Evolutionary conservation across 139 green algal species (phyloP), one percentile per base, ranked within the genome.

Genomic region (Chlamydomonas applanata): DNA sequence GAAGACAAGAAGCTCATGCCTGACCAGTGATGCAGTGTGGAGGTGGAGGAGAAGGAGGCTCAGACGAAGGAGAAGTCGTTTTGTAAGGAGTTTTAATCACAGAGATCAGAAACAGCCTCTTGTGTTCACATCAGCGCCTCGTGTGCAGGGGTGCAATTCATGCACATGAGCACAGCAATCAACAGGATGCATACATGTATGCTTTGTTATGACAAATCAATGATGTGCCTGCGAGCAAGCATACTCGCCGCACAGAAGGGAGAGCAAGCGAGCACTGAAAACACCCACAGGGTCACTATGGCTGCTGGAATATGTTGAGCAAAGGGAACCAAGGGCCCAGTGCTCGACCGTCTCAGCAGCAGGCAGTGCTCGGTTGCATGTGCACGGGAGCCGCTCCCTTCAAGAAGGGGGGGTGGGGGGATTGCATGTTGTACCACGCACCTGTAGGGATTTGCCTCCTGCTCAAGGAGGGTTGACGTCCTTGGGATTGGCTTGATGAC

Each of bases 1-100:
- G n/a, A n/a, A n/a, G n/a, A n/a, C n/a, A n/a, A n/a, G n/a, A n/a
- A n/a, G n/a, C n/a, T n/a, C n/a, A n/a, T n/a, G n/a, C n/a, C n/a
- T n/a, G n/a, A n/a, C n/a, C n/a, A n/a, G n/a, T n/a, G n/a, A n/a
- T n/a, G n/a, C n/a, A n/a, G n/a, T n/a, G n/a, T n/a, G n/a, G n/a
- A n/a, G n/a, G n/a, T n/a, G n/a, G n/a, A n/a, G n/a, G n/a, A 25
- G 4, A 14, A 62, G 53, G 20, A 62, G 59, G 73, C 78, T 84
- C 78, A 59, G 78, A 77, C 72, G 73, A 84, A 84, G 73, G 59
- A 84, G 78, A 84, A 84, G 78, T 84, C 78, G 78, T 80, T 75
- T 80, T 72, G 63, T 52, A 27, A 56, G 44, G 36, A 16, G 60
- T 36, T 84, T 64, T 75, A 79, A 80, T 84, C 78, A 84, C 29